phyloP scores from a whole-genome alignment of 2,329 filamentous ascomycete genomes.

The Alternaria longipes region DNA sequence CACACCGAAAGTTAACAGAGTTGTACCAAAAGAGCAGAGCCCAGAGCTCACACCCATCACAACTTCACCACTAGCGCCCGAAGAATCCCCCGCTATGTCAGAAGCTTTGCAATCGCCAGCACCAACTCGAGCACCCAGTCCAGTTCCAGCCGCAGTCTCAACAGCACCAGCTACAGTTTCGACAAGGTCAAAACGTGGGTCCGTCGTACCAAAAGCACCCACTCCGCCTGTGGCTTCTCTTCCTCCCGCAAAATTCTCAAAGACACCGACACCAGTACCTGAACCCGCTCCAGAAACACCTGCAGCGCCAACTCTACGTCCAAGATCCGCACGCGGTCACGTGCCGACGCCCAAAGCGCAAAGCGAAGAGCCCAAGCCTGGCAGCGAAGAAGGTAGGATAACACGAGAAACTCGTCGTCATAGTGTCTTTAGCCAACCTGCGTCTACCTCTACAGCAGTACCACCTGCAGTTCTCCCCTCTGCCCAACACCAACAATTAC shows the following conservation, averaged over 20 bases:
- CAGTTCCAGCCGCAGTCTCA: slow-evolving; percentile 14
- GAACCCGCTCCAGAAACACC: slow-evolving; percentile 25
- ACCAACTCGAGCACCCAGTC: slow-evolving; percentile 12
- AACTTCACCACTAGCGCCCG: slow-evolving; percentile 26
- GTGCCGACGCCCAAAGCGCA: slow-evolving; percentile 56
- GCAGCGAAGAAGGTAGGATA: slow-evolving; percentile 46
- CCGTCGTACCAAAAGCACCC: slow-evolving; percentile 37
- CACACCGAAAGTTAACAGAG: slow-evolving; percentile 36
- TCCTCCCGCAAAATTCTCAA: slow-evolving; percentile 30
- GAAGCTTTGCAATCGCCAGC: slow-evolving; percentile 12
- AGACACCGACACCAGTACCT: slow-evolving; percentile 27
- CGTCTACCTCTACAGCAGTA: slow-evolving; percentile 17
- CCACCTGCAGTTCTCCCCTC: not conserved
- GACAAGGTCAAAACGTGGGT: slow-evolving; percentile 47
- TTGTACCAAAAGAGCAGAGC: slow-evolving; percentile 18
- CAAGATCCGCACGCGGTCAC: slow-evolving; percentile 53
- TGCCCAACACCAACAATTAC: not conserved
- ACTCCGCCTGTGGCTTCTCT: slow-evolving; percentile 32
- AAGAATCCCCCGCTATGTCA: slow-evolving; percentile 19
- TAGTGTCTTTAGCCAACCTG: slow-evolving; percentile 57
- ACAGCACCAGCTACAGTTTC: slow-evolving; percentile 42
- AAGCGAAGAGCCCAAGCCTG: slow-evolving; percentile 57
- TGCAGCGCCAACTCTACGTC: slow-evolving; percentile 31
- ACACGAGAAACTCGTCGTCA: slow-evolving; percentile 54
- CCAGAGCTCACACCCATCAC: slow-evolving; percentile 30